Evolutionary conservation across 768 basidiomycete species (phyloP), one percentile per base, ranked within the genome.

Genomic region (Trametes elegans): DNA sequence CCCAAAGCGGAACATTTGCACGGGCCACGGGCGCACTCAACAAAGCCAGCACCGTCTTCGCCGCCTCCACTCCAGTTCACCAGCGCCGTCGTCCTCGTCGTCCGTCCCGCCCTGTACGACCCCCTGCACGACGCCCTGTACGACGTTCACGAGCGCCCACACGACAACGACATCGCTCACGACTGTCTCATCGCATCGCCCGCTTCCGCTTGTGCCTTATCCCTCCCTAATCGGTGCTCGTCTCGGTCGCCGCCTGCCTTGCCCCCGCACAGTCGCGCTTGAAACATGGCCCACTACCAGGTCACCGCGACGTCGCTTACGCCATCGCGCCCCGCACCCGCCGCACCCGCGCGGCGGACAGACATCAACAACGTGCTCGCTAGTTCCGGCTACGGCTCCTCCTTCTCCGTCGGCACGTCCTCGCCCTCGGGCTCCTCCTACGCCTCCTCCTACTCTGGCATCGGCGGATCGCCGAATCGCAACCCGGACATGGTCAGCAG

Each of bases 261-360:
- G 3, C 16, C 13, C 44, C 27, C 29, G 27, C 35, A 5, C 9
- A 29, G 28, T 28, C 18, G 27, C 16, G 16, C 44, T 9, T 18
- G 16, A 32, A 24, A 2, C 50, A 21, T 81, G 79, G 73, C 79
- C 44, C 81, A 73, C 68, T 76, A 77, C 60, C 75, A 77, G 44
- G 72, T 79, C 54, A 68, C 79, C 38, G 66, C 82, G 19, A 71
- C 80, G 36, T 87, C 86, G 48, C 73, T 91, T 57, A 90, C 86
- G 0, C 90, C 90, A 49, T 82, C 86, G 32, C 79, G 90, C 35
- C 88, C 90, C 49, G 88, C 89, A 5, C 90, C 90, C 13, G 82
- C 81, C 49, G 86, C 83, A 3, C 88, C 88, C 2, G 64, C 74
- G 23, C 76, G 83, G 23, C 77, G 78, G 16, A 66, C 72, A 0